Evolutionary conservation across 1,284 basidiomycete species (phyloP), one percentile per base, ranked within the genome.

Genomic region (Amanita bisporigera): DNA sequence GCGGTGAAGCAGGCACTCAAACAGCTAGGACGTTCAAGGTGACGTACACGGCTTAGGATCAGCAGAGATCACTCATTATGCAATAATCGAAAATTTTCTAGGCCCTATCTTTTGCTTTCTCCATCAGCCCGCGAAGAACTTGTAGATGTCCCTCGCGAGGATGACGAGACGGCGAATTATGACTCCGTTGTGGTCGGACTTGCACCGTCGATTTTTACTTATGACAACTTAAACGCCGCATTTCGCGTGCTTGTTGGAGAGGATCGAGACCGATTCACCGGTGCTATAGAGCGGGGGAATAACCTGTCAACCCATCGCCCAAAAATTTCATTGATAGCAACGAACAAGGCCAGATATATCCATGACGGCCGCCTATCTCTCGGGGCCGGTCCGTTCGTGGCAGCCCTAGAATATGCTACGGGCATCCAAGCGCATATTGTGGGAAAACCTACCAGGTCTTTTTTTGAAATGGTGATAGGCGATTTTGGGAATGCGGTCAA

Each of bases 101-200:
- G 88, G 29, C 90, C 91, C 0, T 86, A 85, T 69, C 83, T 89
- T 64, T 71, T 92, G 2, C 83, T 92, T 24, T 87, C 88, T 0
- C 78, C 83, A 15, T 88, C 88, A 1, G 89, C 90, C 2, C 75
- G 78, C 50, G 78, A 85, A 60, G 91, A 91, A 70, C 67, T 79
- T 47, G 58, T 21, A 14, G 59, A 66, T 54, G n/a, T 70, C 38
- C 58, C 66, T 57, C 29, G 55, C 26, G 19, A 63, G 31, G 43
- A 69, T 61, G 58, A 68, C 12, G 68, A 69, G 40, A 55, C 66
- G 33, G 70, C 77, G 15, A 36, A 49, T 38, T 85, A 86, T 73
- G 89, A 93, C 72, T 82, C 86, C 0, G 90, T 93, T 58, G 85
- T 93, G n/a, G 76, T 93, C 17, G 90, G 90, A 7, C 83, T 90